Evolutionary conservation across 768 basidiomycete genomes (phyloP).

Genomic region (Pisolithus sp.): DNA sequence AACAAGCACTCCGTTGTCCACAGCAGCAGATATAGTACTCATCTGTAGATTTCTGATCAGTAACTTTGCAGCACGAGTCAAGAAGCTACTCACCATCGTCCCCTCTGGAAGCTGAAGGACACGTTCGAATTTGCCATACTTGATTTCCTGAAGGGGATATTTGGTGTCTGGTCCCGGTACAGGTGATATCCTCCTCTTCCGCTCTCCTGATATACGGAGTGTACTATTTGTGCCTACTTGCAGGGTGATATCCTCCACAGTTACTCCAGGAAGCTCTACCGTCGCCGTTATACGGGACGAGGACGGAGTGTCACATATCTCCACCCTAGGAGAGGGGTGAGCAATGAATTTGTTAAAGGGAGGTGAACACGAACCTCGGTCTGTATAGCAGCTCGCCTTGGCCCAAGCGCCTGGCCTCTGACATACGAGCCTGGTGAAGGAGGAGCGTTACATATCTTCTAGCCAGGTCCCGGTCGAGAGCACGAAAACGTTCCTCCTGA

Average conservation of each 20-base stretch:
- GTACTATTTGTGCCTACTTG: conserved; percentile 24
- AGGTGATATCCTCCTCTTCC: conserved; percentile 12
- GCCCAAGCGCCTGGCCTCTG: conserved; percentile 15
- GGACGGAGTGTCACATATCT: conserved; percentile 33
- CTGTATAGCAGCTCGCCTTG: conserved; percentile 27
- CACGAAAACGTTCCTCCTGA: conserved; percentile 24
- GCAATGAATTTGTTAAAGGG: neutral
- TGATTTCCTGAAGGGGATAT: conserved; percentile 33
- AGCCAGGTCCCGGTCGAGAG: conserved; percentile 26
- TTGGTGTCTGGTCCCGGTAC: conserved; percentile 12
- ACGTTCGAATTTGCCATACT: conserved; percentile 35
- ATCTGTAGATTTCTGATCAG: conserved; percentile 15
- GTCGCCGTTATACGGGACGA: conserved; percentile 28
- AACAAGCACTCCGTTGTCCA: conserved; percentile 34
- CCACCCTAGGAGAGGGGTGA: conserved; percentile 27
- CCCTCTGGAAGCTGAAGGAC: conserved; percentile 31
- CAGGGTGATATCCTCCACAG: conserved; percentile 29
- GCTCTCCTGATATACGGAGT: conserved; percentile 32
- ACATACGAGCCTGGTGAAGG: conserved; percentile 13
- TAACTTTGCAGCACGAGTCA: neutral
- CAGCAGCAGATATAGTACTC: conserved; percentile 33
- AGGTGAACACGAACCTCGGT: conserved; percentile 21
- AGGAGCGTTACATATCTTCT: conserved; percentile 23
- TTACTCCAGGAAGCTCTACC: conserved; percentile 37
- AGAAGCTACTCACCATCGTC: conserved; percentile 25